Conservation (phyloP, 1,284 basidiomycete genomes). For the Melampsora americana region DNA sequence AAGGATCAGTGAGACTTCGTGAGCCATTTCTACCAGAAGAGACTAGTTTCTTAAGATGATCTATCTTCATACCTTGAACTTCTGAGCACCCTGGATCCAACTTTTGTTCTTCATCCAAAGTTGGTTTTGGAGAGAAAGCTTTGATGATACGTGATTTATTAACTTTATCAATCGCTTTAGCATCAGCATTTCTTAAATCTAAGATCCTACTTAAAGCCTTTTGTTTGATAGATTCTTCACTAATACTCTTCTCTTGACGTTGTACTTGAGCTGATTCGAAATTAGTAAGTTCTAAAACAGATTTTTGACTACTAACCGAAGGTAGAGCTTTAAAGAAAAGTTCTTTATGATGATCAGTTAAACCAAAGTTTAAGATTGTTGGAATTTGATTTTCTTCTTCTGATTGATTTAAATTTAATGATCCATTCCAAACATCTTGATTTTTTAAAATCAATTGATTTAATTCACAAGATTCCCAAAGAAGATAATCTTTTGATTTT, state of each 20-base stretch:
- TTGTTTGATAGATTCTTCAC: constrained; percentile 6
- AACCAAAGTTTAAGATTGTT: constrained; percentile 30
- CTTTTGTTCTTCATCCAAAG: constrained; percentile 9
- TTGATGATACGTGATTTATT: constrained; percentile 36
- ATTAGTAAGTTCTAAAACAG: constrained; percentile 16
- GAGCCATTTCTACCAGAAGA: background rate
- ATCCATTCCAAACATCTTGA: constrained; percentile 34
- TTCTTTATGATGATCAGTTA: constrained; percentile 21
- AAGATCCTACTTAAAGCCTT: constrained; percentile 24
- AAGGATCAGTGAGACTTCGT: background rate
- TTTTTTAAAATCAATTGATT: constrained; percentile 37
- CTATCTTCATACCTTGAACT: constrained; percentile 33
- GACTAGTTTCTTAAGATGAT: background rate
- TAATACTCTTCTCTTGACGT: constrained; percentile 5
- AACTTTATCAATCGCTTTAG: constrained; percentile 36
- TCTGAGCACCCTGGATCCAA: constrained; percentile 41
- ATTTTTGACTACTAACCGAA: constrained; percentile 6
- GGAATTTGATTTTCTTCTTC: background rate
- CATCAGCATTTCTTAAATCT: constrained; percentile 39
- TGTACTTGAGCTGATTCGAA: background rate
- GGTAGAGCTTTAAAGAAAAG: constrained; percentile 33
- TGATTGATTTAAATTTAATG: background rate
- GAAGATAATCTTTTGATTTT: constrained; percentile 22
- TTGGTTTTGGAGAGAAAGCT: constrained; percentile 34
- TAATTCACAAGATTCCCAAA: constrained; percentile 34